Conservation (phyloP, 2,329 filamentous ascomycete genomes). For the Verticillium tricorpus region DNA sequence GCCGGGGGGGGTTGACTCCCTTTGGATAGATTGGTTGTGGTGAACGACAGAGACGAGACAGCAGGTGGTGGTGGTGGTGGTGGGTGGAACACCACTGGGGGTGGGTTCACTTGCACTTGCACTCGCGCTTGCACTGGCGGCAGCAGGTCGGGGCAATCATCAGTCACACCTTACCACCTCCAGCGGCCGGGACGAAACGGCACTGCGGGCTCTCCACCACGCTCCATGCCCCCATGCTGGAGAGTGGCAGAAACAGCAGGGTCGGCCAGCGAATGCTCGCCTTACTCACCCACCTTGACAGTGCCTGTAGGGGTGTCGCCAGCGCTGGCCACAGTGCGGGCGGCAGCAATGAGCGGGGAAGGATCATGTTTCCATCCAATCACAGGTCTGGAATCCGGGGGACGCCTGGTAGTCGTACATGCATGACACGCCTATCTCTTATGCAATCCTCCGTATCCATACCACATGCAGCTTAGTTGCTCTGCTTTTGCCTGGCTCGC, state of each 20-base stretch:
- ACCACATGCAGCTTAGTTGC: conserved; percentile 6
- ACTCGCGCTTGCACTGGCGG: not conserved
- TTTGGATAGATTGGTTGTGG: not conserved
- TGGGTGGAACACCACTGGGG: not conserved
- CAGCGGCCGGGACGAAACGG: not conserved
- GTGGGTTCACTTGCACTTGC: not conserved
- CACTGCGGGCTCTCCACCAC: not conserved
- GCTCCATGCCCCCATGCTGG: not conserved
- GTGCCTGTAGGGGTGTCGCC: not conserved
- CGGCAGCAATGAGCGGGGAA: conserved; percentile 11
- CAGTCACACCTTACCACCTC: not conserved
- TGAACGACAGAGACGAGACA: not conserved
- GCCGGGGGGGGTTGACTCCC: not conserved
- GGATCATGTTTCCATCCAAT: conserved; percentile 7
- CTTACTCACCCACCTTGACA: not conserved
- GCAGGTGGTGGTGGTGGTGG: not conserved
- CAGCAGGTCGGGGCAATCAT: not conserved
- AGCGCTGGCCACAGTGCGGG: not conserved
- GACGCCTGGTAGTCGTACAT: conserved; percentile 9
- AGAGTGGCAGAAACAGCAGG: not conserved
- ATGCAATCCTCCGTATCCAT: conserved; percentile 7
- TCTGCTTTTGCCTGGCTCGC: not conserved
- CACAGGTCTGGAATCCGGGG: not conserved
- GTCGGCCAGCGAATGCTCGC: not conserved
- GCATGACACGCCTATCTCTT: conserved; percentile 5